These are phyloP conservation scores for Fusarium palustre DNA, from an alignment of 2,329 filamentous ascomycete species.

Conservation along the genomic window DNA sequence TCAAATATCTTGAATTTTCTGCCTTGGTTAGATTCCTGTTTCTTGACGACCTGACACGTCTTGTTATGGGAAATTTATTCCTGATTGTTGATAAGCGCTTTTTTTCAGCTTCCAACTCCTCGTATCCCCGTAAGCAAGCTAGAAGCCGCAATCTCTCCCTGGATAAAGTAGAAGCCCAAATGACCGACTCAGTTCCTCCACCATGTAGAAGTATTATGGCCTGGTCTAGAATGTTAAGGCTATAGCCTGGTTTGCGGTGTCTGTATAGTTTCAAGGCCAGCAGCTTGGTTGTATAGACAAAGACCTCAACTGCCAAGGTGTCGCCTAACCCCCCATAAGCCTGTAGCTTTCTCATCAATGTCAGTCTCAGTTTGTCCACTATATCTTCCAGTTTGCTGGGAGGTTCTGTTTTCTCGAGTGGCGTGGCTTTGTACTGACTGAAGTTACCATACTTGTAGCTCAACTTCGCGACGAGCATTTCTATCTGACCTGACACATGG, in stretches of 20 bases:
- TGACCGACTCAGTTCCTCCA: not conserved
- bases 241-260: accelerated
- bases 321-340: too few species aligned
- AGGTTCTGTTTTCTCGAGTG: too few species aligned
- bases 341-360: too few species aligned
- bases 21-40: not conserved
- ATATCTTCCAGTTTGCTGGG: too few species aligned
- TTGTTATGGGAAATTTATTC: not conserved
- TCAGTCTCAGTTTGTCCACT: too few species aligned
- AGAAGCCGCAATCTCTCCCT: not conserved
- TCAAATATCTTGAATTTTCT: not conserved
- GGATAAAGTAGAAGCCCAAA: not conserved
- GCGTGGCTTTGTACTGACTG: too few species aligned
- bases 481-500: too few species aligned
- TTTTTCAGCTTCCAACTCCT: not conserved
- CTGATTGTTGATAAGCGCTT: not conserved
- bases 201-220: not conserved
- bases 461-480: too few species aligned
- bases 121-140: not conserved
- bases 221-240: not conserved
- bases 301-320: not conserved
- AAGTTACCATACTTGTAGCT: too few species aligned
- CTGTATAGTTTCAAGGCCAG: not conserved
- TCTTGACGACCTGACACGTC: not conserved
- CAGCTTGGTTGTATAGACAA: not conserved